phyloP scores from a whole-genome alignment of 2,329 filamentous ascomycete genomes.

The Neopestalotiopsis sp. region DNA sequence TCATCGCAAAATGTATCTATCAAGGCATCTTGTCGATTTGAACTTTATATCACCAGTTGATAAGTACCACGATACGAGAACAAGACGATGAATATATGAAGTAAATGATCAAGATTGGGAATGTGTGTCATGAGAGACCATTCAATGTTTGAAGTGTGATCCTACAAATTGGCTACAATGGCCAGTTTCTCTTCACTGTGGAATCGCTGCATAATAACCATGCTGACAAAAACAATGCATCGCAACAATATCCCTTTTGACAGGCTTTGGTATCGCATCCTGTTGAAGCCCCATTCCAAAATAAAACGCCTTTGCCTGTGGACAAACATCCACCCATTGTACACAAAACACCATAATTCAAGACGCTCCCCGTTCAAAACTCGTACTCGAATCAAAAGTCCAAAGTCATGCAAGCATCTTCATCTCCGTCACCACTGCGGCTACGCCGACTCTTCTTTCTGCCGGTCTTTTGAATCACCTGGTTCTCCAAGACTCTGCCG shows the following conservation, averaged over 20 bases:
- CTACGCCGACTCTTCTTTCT: constrained; percentile 3
- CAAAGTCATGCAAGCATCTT: constrained; percentile 11
- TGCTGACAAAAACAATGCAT: background rate
- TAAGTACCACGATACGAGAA: too few species aligned
- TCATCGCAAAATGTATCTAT: too few species aligned
- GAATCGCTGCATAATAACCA: background rate
- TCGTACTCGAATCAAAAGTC: background rate
- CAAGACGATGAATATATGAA: background rate
- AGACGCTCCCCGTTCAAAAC: background rate
- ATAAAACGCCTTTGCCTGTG: constrained; percentile 8
- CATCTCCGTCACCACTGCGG: constrained; percentile 1
- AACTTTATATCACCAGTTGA: too few species aligned
- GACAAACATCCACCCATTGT: background rate
- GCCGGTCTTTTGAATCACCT: background rate
- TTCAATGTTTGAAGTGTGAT: background rate
- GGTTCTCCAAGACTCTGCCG: too few species aligned
- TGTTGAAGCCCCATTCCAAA: background rate
- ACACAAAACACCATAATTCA: background rate
- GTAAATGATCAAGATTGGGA: background rate
- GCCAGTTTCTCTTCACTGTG: background rate
- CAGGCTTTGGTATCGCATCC: background rate
- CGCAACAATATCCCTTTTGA: background rate
- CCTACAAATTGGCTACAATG: background rate
- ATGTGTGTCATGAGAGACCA: background rate
- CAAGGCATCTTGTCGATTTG: too few species aligned